phyloP scores from a whole-genome alignment of 352 stramenopile species.

The Globisporangium ultimum region DNA sequence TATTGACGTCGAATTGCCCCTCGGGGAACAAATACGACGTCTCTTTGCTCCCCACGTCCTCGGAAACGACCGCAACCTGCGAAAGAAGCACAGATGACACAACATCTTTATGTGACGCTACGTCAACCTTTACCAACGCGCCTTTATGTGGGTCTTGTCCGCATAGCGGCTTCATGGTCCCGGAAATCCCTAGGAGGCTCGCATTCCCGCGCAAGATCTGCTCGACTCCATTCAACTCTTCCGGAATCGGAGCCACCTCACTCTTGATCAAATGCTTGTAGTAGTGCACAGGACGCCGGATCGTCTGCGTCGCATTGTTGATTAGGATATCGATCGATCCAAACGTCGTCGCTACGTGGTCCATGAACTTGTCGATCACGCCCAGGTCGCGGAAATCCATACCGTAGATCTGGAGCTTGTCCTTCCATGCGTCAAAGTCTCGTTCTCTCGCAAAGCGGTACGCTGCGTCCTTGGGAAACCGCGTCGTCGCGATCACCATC shows the following conservation, averaged over 20 bases:
- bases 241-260: slow-evolving; percentile 54
- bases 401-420: slow-evolving; percentile 89
- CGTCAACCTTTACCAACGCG: slow-evolving; percentile 27
- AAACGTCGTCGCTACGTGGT: slow-evolving; percentile 71
- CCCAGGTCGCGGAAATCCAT: slow-evolving; percentile 94
- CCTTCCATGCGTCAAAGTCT: slow-evolving; percentile 81
- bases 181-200: slow-evolving; percentile 24
- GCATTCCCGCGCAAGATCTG: slow-evolving; percentile 53
- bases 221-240: slow-evolving; percentile 40
- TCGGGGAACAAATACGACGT: slow-evolving; percentile 51
- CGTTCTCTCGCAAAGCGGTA: slow-evolving; percentile 81
- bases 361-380: slow-evolving; percentile 92
- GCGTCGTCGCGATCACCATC: slow-evolving; percentile 89
- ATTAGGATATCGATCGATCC: slow-evolving; percentile 91
- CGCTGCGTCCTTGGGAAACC: slow-evolving; percentile 92
- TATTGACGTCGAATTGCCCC: slow-evolving; percentile 88
- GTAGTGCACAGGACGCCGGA: slow-evolving; percentile 90
- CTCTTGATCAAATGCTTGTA: slow-evolving; percentile 87
- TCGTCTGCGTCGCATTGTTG: slow-evolving; percentile 97
- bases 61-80: slow-evolving; percentile 82
- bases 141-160: slow-evolving; percentile 3
- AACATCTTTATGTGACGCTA: neutral
- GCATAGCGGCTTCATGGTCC: too few species aligned
- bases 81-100: slow-evolving; percentile 86
- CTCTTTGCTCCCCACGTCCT: slow-evolving; percentile 76